These are phyloP conservation scores for Coemansia sp. DNA, from an alignment of 192 early-diverging fungal genomes.

Conservation along the genomic window DNA sequence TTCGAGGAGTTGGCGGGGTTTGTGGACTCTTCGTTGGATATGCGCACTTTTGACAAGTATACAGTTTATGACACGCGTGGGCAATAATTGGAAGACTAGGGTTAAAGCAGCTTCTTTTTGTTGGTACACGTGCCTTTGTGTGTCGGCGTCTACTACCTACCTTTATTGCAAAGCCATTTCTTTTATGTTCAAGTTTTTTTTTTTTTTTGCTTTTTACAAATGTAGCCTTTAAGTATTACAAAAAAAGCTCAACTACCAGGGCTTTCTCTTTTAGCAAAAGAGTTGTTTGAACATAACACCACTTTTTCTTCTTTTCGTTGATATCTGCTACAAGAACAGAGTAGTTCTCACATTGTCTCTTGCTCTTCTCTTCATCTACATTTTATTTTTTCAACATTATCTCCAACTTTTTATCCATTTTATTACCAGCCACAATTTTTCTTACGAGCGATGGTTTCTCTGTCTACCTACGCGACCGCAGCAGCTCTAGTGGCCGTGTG, in stretches of 20 bases:
- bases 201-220: background rate
- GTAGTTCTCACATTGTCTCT: background rate
- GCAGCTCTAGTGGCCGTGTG: background rate
- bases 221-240: background rate
- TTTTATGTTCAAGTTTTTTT: background rate
- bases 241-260: background rate
- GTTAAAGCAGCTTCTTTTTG: background rate
- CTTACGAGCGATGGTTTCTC: background rate
- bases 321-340: background rate
- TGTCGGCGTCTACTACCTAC: background rate
- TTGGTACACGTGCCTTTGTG: background rate
- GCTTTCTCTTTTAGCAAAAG: background rate
- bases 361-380: background rate
- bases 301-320: background rate
- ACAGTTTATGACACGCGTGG: slow-evolving; percentile 21
- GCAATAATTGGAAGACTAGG: background rate
- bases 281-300: background rate
- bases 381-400: background rate
- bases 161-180: background rate
- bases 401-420: background rate
- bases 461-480: background rate
- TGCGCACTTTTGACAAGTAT: slow-evolving; percentile 36
- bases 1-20: slow-evolving; percentile 31
- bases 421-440: background rate
- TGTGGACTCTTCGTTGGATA: slow-evolving; percentile 31